Conservation (phyloP, 805 yeast genomes). For the Tetrapisispora phaffii region DNA sequence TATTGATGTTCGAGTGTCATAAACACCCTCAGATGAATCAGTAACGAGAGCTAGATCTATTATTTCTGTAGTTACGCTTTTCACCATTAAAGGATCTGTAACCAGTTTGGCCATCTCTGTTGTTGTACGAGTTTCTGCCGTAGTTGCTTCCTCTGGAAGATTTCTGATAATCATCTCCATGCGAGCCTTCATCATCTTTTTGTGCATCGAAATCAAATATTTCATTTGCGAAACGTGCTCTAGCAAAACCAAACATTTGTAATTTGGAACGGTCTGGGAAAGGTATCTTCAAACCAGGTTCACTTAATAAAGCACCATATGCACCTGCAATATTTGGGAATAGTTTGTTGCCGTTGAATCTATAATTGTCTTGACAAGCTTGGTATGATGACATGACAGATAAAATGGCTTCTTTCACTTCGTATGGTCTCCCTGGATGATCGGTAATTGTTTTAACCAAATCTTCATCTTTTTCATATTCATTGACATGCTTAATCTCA, state of each 20-base stretch:
- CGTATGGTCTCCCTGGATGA: slow-evolving; percentile 15
- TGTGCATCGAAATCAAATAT: slow-evolving; percentile 14
- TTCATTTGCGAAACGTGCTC: slow-evolving; percentile 13
- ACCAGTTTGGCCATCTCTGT: not conserved
- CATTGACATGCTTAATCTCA: slow-evolving; percentile 36
- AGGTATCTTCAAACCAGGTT: slow-evolving; percentile 17
- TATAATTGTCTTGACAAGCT: slow-evolving; percentile 27
- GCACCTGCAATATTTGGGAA: slow-evolving; percentile 18
- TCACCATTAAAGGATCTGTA: not conserved
- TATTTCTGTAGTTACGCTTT: not conserved
- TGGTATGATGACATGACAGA: slow-evolving; percentile 32
- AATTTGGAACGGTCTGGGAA: slow-evolving; percentile 11
- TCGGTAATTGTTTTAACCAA: slow-evolving; percentile 22
- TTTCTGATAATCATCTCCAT: not conserved
- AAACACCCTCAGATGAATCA: too few species aligned
- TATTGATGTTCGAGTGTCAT: too few species aligned
- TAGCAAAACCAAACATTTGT: slow-evolving; percentile 19
- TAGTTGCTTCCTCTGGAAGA: not conserved
- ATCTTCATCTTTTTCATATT: slow-evolving; percentile 32
- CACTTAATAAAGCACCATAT: slow-evolving; percentile 18
- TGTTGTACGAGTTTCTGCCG: not conserved
- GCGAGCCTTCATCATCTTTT: not conserved
- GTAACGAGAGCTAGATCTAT: not conserved
- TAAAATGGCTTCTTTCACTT: slow-evolving; percentile 26
- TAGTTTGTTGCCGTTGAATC: slow-evolving; percentile 19